Evolutionary conservation across 73 alveolate genomes (phyloP).

Genomic region (Durusdinium trenchii): DNA sequence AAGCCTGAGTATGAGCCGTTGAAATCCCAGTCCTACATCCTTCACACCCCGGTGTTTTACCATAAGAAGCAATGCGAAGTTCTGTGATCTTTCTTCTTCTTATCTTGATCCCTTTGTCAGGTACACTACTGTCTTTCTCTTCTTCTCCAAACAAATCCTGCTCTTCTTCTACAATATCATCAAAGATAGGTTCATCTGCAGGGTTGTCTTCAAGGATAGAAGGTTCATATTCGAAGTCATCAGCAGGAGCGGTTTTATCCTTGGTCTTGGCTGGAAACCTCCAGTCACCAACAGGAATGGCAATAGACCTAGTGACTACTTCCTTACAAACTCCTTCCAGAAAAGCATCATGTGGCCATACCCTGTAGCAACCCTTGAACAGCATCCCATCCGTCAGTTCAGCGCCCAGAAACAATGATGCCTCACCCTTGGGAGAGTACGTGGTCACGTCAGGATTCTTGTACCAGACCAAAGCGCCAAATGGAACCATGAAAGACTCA

Average conservation of each 20-base stretch:
- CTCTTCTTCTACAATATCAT: not conserved
- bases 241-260: not conserved
- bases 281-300: slow-evolving; percentile 14
- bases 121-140: not conserved
- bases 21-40: not conserved
- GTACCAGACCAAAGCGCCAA: not conserved
- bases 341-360: not conserved
- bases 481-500: not conserved
- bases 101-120: not conserved
- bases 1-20: not conserved
- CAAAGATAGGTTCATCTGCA: not conserved
- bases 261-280: not conserved
- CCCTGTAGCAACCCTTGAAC: slow-evolving; percentile 2
- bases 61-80: not conserved
- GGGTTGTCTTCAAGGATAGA: not conserved
- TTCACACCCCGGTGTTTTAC: not conserved
- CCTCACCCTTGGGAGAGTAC: not conserved
- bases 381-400: not conserved
- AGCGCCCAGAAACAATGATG: not conserved
- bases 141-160: not conserved
- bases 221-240: no score
- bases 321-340: not conserved
- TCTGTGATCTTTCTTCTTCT: not conserved
- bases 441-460: not conserved
- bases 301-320: not conserved